These are phyloP conservation scores for Agaricus blazei DNA, from an alignment of 768 basidiomycete species.

Conservation along the genomic window DNA sequence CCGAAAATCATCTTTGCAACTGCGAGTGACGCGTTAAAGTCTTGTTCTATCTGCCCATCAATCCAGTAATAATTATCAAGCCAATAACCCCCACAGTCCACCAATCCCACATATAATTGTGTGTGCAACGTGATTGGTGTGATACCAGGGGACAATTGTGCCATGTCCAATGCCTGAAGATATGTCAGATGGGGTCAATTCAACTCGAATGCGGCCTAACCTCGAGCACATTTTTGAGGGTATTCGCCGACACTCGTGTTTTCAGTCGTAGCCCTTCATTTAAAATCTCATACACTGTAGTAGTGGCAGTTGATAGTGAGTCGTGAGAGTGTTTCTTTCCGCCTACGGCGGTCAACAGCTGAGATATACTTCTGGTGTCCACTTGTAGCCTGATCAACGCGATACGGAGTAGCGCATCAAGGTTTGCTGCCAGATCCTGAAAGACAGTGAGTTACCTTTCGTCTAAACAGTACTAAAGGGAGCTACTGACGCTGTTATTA, in stretches of 20 bases:
- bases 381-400: conserved; percentile 46
- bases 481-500: conserved; percentile 42
- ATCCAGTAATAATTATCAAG: conserved; percentile 44
- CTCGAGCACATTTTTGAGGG: conserved; percentile 48
- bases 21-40: conserved; percentile 47
- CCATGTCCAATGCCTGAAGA: conserved; percentile 7
- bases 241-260: conserved; percentile 41
- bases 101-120: conserved; percentile 21
- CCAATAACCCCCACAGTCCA: conserved; percentile 49
- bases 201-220: conserved; percentile 25
- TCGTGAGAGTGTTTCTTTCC: conserved; percentile 27
- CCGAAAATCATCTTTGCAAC: conserved; percentile 50
- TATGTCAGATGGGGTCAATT: not conserved
- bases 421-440: conserved; percentile 54
- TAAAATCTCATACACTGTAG: conserved; percentile 45
- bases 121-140: not conserved
- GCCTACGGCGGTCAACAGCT: conserved; percentile 44
- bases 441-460: not conserved
- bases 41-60: conserved; percentile 41
- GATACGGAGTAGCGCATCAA: conserved; percentile 58
- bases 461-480: not conserved
- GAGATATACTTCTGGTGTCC: conserved; percentile 34
- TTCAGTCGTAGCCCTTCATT: conserved; percentile 51
- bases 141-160: conserved; percentile 16
- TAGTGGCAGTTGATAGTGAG: conserved; percentile 25